Base-by-base conservation (phyloP, 2,329 filamentous ascomycete species). In the Trematosphaeria pertusa region DNA sequence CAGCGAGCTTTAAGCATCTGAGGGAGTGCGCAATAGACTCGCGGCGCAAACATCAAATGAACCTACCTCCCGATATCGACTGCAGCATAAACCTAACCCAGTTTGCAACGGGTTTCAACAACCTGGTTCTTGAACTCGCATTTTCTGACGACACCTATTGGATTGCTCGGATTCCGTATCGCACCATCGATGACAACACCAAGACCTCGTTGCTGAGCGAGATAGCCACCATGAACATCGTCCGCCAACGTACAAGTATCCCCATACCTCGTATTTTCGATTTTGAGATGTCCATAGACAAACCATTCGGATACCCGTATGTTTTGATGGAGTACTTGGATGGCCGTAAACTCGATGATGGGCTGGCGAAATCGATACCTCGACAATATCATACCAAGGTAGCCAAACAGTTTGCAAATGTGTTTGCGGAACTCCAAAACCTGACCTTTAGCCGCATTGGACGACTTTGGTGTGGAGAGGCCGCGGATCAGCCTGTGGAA, bases 91-190 rank as follows among this genome's bases (percentile, higher is more conserved):
- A 68, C 54, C 60, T 63, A 20, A 34, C 54, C 21, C 61, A 63
- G 37, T 71, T 66, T 56, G 48, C 57, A 38, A 59, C 59, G 43
- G 63, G 62, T 52, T 70, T 65, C 56, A 65, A 69, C n/a, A 53
- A 71, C 20, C 64, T 49, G 31, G 46, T 52, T 37, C 19, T 52
- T 38, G 37, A 52, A 46, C 40, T 52, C 41, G 24, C 40, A 40
- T 52, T 52, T 49, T 52, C 49, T 43, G 49, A 48, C 32, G 40
- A 48, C 19, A 36, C 43, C 40, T 52, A 46, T 43, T 52, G 46
- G 45, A 43, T 52, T 49, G 49, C 49, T 49, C 45, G 42, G 37
- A 52, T 52, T 43, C 49, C 49, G 32, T 46, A 49, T 46, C 49
- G 49, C 33, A 43, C 44, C 26, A 45, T 48, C 41, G 37, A 52